Evolutionary conservation across 768 basidiomycete genomes (phyloP).

Genomic region (Collybiopsis luxurians): DNA sequence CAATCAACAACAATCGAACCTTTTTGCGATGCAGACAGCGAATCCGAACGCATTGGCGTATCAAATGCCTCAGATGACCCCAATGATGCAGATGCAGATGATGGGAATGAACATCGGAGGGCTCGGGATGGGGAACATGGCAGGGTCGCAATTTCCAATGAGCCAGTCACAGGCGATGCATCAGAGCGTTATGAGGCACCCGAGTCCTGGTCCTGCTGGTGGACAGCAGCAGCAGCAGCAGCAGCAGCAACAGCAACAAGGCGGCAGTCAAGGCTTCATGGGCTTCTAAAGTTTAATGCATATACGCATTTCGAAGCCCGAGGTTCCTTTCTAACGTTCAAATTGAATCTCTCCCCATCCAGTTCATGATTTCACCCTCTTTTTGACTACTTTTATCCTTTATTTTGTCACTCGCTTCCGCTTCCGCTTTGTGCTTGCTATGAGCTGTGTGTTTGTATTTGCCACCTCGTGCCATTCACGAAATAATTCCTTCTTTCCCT

Average conservation of each 20-base stretch:
- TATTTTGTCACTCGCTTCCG: constrained; percentile 1
- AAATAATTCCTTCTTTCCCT: background rate
- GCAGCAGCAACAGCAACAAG: constrained; percentile 16
- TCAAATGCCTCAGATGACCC: constrained; percentile 55
- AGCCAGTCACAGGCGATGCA: constrained; percentile 75
- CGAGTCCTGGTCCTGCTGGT: constrained; percentile 54
- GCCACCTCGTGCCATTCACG: background rate
- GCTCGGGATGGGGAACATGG: constrained; percentile 22
- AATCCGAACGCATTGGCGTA: constrained; percentile 57
- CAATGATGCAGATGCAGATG: constrained; percentile 64
- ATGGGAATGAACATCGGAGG: constrained; percentile 51
- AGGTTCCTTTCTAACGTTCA: background rate
- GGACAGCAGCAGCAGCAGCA: background rate
- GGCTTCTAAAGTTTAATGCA: constrained; percentile 27
- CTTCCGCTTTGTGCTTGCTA: constrained; percentile 3
- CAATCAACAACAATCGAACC: constrained; percentile 41
- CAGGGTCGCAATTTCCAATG: constrained; percentile 42
- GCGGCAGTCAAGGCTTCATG: constrained; percentile 42
- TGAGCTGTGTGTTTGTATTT: background rate
- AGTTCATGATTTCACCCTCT: too few species aligned
- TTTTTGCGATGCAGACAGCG: constrained; percentile 37
- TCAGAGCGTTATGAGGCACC: constrained; percentile 81
- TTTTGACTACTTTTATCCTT: too few species aligned
- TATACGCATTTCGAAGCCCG: background rate
- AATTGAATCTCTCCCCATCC: too few species aligned